phyloP scores from a whole-genome alignment of 1,284 basidiomycete species.

The Boletus semigastroideus region DNA sequence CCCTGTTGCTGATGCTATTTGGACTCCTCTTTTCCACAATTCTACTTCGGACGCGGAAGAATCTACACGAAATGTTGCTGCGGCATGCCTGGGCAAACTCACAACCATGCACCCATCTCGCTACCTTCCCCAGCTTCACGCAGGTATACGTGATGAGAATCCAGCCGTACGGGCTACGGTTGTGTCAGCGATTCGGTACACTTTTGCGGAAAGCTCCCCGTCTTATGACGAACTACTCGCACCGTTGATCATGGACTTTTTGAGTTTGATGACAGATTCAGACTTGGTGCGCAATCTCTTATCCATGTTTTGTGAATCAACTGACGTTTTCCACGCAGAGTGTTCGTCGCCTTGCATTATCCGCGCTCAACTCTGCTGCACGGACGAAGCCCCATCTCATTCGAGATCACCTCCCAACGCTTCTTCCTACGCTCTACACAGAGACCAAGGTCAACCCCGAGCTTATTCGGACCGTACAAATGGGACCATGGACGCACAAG shows the following conservation, averaged over 20 bases:
- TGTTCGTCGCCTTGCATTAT: slow-evolving; percentile 84
- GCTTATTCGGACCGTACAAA: slow-evolving; percentile 89
- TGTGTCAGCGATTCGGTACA: slow-evolving; percentile 92
- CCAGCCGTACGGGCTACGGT: slow-evolving; percentile 84
- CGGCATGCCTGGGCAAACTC: slow-evolving; percentile 94
- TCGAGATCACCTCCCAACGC: slow-evolving; percentile 73
- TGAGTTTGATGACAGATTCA: slow-evolving; percentile 81
- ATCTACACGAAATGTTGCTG: slow-evolving; percentile 90
- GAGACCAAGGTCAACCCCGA: slow-evolving; percentile 82
- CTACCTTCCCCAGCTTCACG: slow-evolving; percentile 91
- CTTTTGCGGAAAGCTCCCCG: slow-evolving; percentile 84
- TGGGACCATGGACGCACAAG: slow-evolving; percentile 98
- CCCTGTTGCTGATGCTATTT: slow-evolving; percentile 82
- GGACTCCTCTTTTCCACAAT: slow-evolving; percentile 88
- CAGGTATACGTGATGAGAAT: slow-evolving; percentile 69
- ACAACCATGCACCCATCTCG: slow-evolving; percentile 87
- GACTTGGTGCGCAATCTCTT: slow-evolving; percentile 65
- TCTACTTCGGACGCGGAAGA: slow-evolving; percentile 81
- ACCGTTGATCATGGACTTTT: slow-evolving; percentile 86
- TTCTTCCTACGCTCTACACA: slow-evolving; percentile 84
- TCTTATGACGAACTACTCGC: slow-evolving; percentile 88
- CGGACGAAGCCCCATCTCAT: slow-evolving; percentile 93
- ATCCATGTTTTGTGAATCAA: neutral
- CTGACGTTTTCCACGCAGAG: slow-evolving; percentile 47
- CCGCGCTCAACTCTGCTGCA: slow-evolving; percentile 90